Evolutionary conservation across 2,329 filamentous ascomycete genomes (phyloP), one percentile per base, ranked within the genome.

Genomic region (Parastagonospora avenae): DNA sequence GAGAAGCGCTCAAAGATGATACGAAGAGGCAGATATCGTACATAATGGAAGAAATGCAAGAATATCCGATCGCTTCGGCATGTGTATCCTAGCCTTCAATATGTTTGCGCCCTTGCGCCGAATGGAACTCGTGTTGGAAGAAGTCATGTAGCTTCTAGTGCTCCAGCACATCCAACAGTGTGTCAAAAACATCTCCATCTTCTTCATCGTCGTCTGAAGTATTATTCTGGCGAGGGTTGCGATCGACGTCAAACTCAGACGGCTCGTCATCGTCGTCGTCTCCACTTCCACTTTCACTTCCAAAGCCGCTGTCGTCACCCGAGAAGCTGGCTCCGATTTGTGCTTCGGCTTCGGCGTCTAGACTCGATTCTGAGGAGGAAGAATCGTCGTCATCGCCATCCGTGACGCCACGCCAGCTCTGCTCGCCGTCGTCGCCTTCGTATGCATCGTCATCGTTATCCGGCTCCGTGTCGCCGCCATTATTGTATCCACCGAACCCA

Each of bases 301-400:
- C 71, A 46, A 71, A 70, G 1, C 59, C 63, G 35, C 67, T 67
- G 27, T 76, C 74, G n/a, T 72, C 67, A 1, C 61, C 72, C 0
- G 63, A 71, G 32, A 70, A 71, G 41, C 61, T 67, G 3, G 50
- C 62, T 29, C 44, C 54, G 15, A 74, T 73, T 48, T 76, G 70
- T 9, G 59, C 60, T 16, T 54, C 66, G 12, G 41, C 52, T 4
- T 48, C 57, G 7, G 55, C 54, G 29, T 60, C 55, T 1, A 56
- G 42, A 0, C 32, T 37, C 8, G 52, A 58, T 7, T 51, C 57
- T 3, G 52, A 53, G 4, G 59, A 60, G 10, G 62, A 58, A 16
- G 70, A 59, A 32, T 58, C 62, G 12, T 63, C 60, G 6, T 70
- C 64, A 12, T 70, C 66, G 8, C 55, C 65, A 8, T 62, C 57